Conservation (phyloP, 768 basidiomycete genomes). For the Suillus weaverae region DNA sequence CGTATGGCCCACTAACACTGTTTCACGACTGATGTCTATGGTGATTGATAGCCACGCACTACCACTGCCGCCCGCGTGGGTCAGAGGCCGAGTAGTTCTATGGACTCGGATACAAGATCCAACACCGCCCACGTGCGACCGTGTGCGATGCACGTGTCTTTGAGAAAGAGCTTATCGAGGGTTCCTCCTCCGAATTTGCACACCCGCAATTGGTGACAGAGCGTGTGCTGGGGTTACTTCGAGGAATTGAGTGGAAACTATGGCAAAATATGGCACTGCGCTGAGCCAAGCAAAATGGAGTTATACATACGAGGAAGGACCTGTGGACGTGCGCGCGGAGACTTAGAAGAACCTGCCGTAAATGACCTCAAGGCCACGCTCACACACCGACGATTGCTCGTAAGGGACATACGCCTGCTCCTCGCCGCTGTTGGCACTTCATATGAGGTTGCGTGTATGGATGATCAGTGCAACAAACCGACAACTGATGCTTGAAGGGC, state of each 20-base stretch:
- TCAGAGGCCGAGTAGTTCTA: slow-evolving; percentile 1
- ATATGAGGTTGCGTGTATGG: slow-evolving; percentile 12
- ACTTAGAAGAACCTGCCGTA: slow-evolving; percentile 2
- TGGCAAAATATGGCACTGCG: not conserved
- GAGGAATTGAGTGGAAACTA: slow-evolving; percentile 10
- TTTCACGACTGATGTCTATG: not conserved
- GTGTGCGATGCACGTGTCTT: not conserved
- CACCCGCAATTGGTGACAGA: slow-evolving; percentile 10
- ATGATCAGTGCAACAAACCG: not conserved
- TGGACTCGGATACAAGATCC: slow-evolving; percentile 12
- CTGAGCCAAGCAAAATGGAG: slow-evolving; percentile 6
- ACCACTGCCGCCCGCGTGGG: slow-evolving; percentile 3
- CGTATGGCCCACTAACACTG: not conserved
- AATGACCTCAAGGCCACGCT: not conserved
- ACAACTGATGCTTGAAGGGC: slow-evolving; percentile 9
- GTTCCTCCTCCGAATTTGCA: not conserved
- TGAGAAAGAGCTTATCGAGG: not conserved
- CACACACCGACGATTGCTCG: not conserved
- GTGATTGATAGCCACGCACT: slow-evolving; percentile 3
- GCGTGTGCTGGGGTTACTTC: slow-evolving; percentile 14
- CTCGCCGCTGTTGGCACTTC: slow-evolving; percentile 10
- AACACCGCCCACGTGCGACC: not conserved
- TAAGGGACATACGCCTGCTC: slow-evolving; percentile 10
- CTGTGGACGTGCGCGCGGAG: slow-evolving; percentile 9
- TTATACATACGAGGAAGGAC: slow-evolving; percentile 10